phyloP scores from a whole-genome alignment of 441 rosid genomes.

The Pelargonium citronellum region DNA sequence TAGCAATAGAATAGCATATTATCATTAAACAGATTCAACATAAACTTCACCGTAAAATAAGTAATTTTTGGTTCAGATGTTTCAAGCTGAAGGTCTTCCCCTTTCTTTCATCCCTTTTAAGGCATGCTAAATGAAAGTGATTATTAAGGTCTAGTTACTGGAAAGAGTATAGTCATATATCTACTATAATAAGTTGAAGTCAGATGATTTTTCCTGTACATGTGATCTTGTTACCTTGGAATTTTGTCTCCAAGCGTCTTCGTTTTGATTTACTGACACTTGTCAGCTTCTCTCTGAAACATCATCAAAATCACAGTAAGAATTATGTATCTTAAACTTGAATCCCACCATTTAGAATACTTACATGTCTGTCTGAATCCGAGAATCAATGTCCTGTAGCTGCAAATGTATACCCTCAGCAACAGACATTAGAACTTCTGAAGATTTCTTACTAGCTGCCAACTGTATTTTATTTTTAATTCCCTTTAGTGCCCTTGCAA shows the following conservation, averaged over 20 bases:
- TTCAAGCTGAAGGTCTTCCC: conserved; percentile 3
- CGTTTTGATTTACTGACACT: conserved; percentile 58
- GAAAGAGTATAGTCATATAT: background rate
- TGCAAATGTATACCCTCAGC: conserved; percentile 54
- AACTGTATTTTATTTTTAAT: conserved; percentile 55
- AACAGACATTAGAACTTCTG: conserved; percentile 63
- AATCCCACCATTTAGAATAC: conserved; percentile 30
- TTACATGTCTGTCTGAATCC: conserved; percentile 65
- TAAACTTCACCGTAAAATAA: background rate
- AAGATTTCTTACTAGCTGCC: conserved; percentile 58
- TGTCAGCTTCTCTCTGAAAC: conserved; percentile 54
- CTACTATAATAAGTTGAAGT: background rate
- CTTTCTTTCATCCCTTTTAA: conserved; percentile 1
- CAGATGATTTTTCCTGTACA: background rate
- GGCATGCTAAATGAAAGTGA: background rate
- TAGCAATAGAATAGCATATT: background rate
- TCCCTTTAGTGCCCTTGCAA: conserved; percentile 59
- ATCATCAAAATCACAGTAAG: conserved; percentile 22
- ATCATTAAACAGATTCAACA: background rate
- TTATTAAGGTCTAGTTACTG: background rate
- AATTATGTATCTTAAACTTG: conserved; percentile 16
- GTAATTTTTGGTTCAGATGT: background rate
- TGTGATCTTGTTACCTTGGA: conserved; percentile 47
- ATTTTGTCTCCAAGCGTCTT: conserved; percentile 61
- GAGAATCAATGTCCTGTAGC: conserved; percentile 57